Percentiles rank a stretch among this genome's conserved stretches.
phyloP scores from a whole-genome alignment of 73 alveolate genomes.

The Durusdinium trenchii region DNA sequence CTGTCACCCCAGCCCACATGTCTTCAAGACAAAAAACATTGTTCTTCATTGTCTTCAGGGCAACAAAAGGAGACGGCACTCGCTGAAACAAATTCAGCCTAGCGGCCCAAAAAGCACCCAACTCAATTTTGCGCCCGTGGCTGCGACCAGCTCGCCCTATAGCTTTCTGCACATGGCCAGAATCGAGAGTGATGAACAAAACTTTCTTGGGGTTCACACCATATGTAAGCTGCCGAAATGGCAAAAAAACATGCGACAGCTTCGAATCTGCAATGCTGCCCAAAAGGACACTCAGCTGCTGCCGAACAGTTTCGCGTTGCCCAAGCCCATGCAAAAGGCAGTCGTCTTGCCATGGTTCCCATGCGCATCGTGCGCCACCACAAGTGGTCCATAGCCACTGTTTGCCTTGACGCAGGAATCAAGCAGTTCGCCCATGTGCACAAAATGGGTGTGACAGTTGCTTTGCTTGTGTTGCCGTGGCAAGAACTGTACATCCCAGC shows the following conservation, averaged over 20 bases:
- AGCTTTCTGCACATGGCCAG: constrained; percentile 24
- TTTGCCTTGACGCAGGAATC: neutral
- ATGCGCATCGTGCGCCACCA: neutral
- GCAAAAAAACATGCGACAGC: neutral
- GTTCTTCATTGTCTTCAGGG: too few relatives aligned
- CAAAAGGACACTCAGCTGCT: neutral
- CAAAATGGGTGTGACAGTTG: neutral
- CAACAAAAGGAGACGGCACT: too few relatives aligned
- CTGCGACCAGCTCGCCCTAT: neutral
- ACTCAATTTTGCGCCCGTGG: neutral
- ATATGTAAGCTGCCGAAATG: neutral
- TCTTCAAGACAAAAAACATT: too few relatives aligned
- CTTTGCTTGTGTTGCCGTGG: neutral
- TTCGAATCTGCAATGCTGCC: neutral
- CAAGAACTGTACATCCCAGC: neutral
- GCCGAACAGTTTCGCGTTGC: neutral
- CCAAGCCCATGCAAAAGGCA: neutral
- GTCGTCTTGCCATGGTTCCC: neutral
- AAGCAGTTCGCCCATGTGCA: neutral
- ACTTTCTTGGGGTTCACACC: neutral
- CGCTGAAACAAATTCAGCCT: neutral
- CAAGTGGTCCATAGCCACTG: neutral
- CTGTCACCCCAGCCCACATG: too few relatives aligned
- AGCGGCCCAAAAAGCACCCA: neutral
- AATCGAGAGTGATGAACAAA: neutral